Evolutionary conservation across 225 moss, liverwort and hornwort species (phyloP), one percentile per base, ranked within the genome.

Genomic region (Anthoceros angustus): DNA sequence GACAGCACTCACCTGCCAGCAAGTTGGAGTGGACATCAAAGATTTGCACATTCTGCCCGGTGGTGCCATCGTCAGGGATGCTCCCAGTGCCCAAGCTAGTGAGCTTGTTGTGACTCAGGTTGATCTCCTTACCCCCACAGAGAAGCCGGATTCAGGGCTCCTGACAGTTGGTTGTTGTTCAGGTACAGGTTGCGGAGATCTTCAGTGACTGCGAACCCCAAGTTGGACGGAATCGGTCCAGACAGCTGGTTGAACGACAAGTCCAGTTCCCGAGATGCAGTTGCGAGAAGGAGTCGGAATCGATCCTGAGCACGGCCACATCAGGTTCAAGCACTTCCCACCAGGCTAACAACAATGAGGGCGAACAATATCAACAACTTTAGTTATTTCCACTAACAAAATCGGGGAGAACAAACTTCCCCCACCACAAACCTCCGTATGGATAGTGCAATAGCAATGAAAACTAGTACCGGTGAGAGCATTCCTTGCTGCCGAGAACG

Each of bases 11-110:
- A 24, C 66, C 41, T 41, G 41, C 40, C 42, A 74, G 16, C 10
- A 41, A 14, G 61, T 74, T 74, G 61, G 69, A 61, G 66, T 74
- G 74, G 42, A 70, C 74, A 61, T 74, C 74, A n/a, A 74, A 66
- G 12, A 39, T 62, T 23, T 69, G 65, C 49, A 70, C 25, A 61
- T 66, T 69, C 55, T 15, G 55, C 1, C n/a, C 55, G 38, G 41
- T 42, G 16, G 48, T 64, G 40, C 55, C 70, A 41, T 70, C 66
- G 39, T 70, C 65, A 23, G 69, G 64, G 38, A 73, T 32, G 63
- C 38, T 68, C 63, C 25, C 73, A 20, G 46, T n/a, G 43, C 68
- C 68, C 4, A 73, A 63, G 42, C 74, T 61, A 12, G 74, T 74
- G 10, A 74, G 69, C 55, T 46, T 64, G 42, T 69, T 74, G 65